Conservation (phyloP, 108 stramenopile species). For the Pseudonitzschia delicatissima region DNA sequence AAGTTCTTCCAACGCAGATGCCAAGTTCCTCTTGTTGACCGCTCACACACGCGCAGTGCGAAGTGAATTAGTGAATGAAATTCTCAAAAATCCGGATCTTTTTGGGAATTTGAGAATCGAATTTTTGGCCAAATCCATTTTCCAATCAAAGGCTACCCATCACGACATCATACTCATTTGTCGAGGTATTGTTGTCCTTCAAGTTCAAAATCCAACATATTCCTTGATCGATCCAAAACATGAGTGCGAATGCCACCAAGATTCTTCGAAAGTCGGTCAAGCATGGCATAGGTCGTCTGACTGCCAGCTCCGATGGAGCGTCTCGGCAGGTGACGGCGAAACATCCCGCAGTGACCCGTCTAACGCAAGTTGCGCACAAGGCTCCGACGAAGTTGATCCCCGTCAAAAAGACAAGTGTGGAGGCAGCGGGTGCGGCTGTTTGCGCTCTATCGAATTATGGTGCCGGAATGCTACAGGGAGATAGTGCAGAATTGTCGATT, state of each 20-base stretch:
- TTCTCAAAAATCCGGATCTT: too few relatives aligned
- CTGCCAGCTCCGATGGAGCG: conserved; percentile 22
- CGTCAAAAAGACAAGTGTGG: conserved; percentile 24
- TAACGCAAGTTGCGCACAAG: conserved; percentile 50
- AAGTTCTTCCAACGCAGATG: too few relatives aligned
- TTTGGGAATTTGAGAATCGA: too few relatives aligned
- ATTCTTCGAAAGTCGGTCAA: conserved; percentile 21
- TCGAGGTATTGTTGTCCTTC: too few relatives aligned
- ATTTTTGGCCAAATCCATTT: too few relatives aligned
- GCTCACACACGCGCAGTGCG: too few relatives aligned
- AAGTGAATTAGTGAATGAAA: too few relatives aligned
- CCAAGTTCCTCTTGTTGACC: too few relatives aligned
- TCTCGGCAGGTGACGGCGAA: neutral
- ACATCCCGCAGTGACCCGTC: conserved; percentile 21
- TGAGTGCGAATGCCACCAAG: neutral
- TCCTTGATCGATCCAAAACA: too few relatives aligned
- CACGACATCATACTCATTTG: too few relatives aligned
- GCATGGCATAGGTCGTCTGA: conserved; percentile 39
- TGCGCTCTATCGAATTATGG: conserved; percentile 71
- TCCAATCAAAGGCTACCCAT: too few relatives aligned
- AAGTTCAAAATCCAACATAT: too few relatives aligned
- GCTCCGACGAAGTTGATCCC: conserved; percentile 53
- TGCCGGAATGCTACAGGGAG: conserved; percentile 76
- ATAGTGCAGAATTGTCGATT: conserved; percentile 43
- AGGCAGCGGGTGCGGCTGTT: conserved; percentile 48